phyloP scores from a whole-genome alignment of 371 early-diverging fungal genomes.

The Sporodiniella umbellata region DNA sequence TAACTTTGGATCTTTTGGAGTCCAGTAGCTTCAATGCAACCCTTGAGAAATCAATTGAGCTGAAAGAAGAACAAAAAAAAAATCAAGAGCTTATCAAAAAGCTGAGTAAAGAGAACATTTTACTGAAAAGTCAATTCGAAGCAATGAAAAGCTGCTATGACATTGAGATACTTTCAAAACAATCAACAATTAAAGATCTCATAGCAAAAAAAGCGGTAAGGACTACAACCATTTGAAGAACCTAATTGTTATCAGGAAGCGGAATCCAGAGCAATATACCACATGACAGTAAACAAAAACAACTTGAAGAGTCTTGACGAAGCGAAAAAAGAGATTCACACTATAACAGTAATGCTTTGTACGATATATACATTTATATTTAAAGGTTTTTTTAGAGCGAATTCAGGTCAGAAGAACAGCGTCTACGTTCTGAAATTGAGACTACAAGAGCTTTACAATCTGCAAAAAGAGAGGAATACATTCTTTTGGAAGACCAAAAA shows the following conservation, averaged over 20 bases:
- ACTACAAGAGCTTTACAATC: too few species aligned
- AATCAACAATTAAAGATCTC: neutral
- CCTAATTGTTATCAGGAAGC: neutral
- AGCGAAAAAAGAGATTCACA: neutral
- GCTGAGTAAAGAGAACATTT: too few species aligned
- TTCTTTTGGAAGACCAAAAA: too few species aligned
- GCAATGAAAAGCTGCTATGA: neutral
- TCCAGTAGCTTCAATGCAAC: neutral
- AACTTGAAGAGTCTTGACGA: neutral
- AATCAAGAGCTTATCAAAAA: too few species aligned
- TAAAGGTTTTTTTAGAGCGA: neutral
- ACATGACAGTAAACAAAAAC: slow-evolving; percentile 1
- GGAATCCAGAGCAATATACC: slow-evolving; percentile 4
- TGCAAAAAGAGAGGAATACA: too few species aligned
- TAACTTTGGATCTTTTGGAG: too few species aligned
- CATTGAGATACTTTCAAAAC: neutral
- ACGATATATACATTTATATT: too few species aligned
- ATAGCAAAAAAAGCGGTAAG: neutral
- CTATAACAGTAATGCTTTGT: neutral
- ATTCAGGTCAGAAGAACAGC: too few species aligned
- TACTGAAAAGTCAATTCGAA: neutral
- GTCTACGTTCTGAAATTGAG: too few species aligned
- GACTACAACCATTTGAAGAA: neutral
- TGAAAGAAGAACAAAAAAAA: too few species aligned
- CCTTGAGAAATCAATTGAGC: too few species aligned